Conservation (phyloP, 2,329 filamentous ascomycete species). For the Dactylellina sp. region DNA sequence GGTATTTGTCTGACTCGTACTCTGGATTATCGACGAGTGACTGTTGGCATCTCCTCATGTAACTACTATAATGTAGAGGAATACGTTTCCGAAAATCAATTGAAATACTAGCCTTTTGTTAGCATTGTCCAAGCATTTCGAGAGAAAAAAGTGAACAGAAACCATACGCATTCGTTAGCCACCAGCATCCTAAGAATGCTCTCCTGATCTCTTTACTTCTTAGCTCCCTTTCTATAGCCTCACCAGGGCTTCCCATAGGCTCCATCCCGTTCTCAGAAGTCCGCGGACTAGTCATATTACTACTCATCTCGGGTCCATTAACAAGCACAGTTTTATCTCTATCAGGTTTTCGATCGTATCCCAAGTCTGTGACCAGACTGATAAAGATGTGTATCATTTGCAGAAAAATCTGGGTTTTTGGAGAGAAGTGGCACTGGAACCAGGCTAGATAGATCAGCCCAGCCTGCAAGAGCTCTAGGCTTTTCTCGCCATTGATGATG, state of each 20-base stretch:
- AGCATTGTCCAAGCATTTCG: too few species aligned
- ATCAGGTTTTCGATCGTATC: conserved; percentile 58
- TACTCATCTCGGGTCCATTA: conserved; percentile 1
- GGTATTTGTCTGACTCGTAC: conserved; percentile 58
- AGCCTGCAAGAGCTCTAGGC: conserved; percentile 70
- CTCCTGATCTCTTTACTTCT: conserved; percentile 59
- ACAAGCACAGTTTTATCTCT: conserved; percentile 20
- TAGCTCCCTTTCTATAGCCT: conserved; percentile 23
- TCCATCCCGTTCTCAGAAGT: conserved; percentile 24
- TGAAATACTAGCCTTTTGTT: conserved; percentile 60
- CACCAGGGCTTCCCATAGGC: conserved; percentile 18
- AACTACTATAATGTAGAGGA: conserved; percentile 58
- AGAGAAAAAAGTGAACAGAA: too few species aligned
- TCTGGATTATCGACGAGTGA: conserved; percentile 53
- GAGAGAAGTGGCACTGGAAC: conserved; percentile 64
- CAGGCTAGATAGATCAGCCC: conserved; percentile 71
- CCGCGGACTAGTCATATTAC: conserved; percentile 26
- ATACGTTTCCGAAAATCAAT: conserved; percentile 60
- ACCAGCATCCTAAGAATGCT: conserved; percentile 61
- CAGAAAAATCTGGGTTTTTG: conserved; percentile 61
- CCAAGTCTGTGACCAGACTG: conserved; percentile 62
- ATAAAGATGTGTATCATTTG: conserved; percentile 62
- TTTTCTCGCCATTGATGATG: conserved; percentile 71
- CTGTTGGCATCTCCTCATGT: conserved; percentile 59
- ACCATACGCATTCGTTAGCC: conserved; percentile 59